Evolutionary conservation across 208 protist species (phyloP).

Genomic region (Acanthamoeba sp.): DNA sequence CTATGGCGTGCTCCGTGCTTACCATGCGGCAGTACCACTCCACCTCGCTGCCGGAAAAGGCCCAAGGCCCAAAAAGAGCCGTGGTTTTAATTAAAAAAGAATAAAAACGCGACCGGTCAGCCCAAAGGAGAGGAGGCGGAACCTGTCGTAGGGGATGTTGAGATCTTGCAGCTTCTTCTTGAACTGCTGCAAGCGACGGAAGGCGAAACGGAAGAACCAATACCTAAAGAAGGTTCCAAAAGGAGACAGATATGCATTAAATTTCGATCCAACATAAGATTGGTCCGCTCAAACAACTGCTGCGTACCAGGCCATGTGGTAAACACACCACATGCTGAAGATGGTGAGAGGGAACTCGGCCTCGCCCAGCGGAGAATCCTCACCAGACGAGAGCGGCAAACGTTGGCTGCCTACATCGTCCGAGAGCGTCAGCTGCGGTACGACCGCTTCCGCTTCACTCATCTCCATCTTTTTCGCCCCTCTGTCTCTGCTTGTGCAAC

Average conservation of each 20-base stretch:
- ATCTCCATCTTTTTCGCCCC: neutral
- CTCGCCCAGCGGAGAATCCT: slow-evolving; percentile 4
- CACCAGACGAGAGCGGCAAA: neutral
- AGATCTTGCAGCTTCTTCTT: slow-evolving; percentile 56
- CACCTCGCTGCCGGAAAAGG: neutral
- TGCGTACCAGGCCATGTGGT: slow-evolving; percentile 68
- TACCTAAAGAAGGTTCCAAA: too few species aligned
- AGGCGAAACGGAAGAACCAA: slow-evolving; percentile 51
- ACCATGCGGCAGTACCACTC: slow-evolving; percentile 69
- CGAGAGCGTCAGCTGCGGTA: neutral
- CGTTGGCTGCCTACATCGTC: neutral
- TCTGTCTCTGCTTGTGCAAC: neutral
- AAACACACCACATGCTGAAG: slow-evolving; percentile 69
- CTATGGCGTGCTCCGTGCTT: slow-evolving; percentile 55
- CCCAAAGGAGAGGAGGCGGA: neutral
- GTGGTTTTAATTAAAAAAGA: too few species aligned
- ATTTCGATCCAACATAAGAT: too few species aligned
- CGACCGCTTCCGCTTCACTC: neutral
- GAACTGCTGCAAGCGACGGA: slow-evolving; percentile 48
- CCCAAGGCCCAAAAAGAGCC: too few species aligned
- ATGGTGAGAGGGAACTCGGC: slow-evolving; percentile 58
- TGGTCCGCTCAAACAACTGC: too few species aligned
- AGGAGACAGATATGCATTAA: too few species aligned
- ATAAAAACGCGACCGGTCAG: neutral
- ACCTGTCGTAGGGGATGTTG: slow-evolving; percentile 73